Base-by-base conservation (phyloP, 192 early-diverging fungal species). In the Backusella mclennaniae region DNA sequence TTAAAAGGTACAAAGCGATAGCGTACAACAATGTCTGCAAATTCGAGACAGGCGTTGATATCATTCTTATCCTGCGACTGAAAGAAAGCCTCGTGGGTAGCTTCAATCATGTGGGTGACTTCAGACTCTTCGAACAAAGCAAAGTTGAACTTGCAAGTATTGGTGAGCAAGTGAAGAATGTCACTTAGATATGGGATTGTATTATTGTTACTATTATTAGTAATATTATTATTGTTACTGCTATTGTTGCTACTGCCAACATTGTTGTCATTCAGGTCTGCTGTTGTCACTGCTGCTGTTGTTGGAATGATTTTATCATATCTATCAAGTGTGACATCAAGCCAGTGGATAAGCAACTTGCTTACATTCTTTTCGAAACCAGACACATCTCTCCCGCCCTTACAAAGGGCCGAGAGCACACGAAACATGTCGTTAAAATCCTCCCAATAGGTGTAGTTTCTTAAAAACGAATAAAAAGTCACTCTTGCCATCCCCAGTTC, bases 331-430 rank as follows among this genome's bases (percentile, higher is more conserved):
- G 80, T 83, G 42, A 84, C 82, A 35, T 80, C 81, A 23, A 88
- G 73, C 89, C 87, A 88, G 42, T 80, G 78, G 11, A 84, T 84
- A 21, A 89, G 75, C 0, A 90, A 68, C 39, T 85, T 79, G 7
- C 73, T 82, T 7, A 90, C 82, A 56, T 90, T 89, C 76, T 88
- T 88, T 73, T 90, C 89, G 36, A 90, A 88, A 4, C 83, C 82
- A 67, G 85, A 85, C 12, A 89, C 85, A 70, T 90, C 87, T 41
- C 87, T 78, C 7, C 89, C 89, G 66, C 87, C 79, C 17, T 87
- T 88, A 42, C 83, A 87, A 9, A 90, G 76, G 39, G 84, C 81
- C 35, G 71, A 79, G 4, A 90, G 69, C 7, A 88, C 88, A 15
- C 76, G 53, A 21, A 87, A 80, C 67, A 84, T 88, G 73, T 87